Conservation (phyloP, 768 basidiomycete genomes). For the Ephemerocybe angulata region DNA sequence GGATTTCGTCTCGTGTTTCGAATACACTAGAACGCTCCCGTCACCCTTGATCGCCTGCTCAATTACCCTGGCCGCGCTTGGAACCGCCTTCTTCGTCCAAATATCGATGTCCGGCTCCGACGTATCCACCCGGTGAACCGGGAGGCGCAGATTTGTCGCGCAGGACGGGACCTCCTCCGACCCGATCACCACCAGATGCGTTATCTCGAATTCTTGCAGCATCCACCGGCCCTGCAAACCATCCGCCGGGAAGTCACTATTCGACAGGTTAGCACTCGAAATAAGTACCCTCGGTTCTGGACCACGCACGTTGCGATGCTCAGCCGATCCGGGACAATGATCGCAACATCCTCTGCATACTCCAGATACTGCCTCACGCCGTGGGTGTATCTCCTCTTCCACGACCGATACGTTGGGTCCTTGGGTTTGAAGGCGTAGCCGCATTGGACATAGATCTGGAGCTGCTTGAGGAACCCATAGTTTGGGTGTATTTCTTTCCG, state of each 20-base stretch:
- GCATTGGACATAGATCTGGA: conserved; percentile 52
- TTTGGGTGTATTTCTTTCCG: conserved; percentile 43
- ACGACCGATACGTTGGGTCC: conserved; percentile 48
- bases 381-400: conserved; percentile 54
- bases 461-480: conserved; percentile 56
- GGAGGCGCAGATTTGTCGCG: conserved; percentile 1
- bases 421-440: conserved; percentile 40
- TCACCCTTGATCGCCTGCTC: conserved; percentile 35
- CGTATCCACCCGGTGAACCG: conserved; percentile 33
- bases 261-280: not conserved
- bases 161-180: conserved; percentile 43
- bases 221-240: conserved; percentile 46
- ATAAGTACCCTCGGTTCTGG: not conserved
- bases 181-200: conserved; percentile 52
- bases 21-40: conserved; percentile 53
- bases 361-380: conserved; percentile 53
- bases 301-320: conserved; percentile 46
- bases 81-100: not conserved
- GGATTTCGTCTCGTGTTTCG: conserved; percentile 48
- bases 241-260: conserved; percentile 57
- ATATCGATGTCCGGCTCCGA: conserved; percentile 21
- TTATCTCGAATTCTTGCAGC: conserved; percentile 47
- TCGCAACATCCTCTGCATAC: conserved; percentile 47
- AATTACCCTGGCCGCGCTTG: conserved; percentile 18
- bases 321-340: conserved; percentile 46